These are phyloP conservation scores for Boletus tylopilopsis DNA, from an alignment of 768 basidiomycete species.

Conservation along the genomic window DNA sequence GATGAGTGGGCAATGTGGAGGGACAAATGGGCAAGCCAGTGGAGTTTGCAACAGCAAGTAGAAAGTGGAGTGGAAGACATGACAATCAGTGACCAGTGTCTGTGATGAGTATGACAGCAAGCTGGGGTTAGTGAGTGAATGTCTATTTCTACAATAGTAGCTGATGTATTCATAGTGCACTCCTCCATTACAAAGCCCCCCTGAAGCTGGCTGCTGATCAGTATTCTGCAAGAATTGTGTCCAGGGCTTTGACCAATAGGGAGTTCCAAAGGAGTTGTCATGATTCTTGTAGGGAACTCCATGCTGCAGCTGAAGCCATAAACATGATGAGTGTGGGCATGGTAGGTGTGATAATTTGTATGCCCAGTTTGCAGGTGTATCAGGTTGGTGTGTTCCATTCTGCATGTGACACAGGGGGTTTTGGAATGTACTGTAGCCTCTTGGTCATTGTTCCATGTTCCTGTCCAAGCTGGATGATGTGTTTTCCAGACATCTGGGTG, in stretches of 20 bases:
- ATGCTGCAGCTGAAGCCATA: not conserved
- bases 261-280: not conserved
- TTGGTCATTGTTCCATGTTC: not conserved
- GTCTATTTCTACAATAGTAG: no score
- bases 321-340: not conserved
- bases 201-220: not conserved
- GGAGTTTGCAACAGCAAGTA: no score
- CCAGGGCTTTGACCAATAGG: not conserved
- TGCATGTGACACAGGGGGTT: not conserved
- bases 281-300: not conserved
- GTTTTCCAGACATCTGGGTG: not conserved
- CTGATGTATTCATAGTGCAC: no score
- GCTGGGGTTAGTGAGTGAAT: no score
- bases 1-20: no score
- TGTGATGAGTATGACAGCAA: no score
- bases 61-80: no score
- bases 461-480: not conserved
- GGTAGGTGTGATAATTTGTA: not conserved
- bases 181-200: no score
- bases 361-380: not conserved
- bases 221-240: not conserved
- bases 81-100: no score
- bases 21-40: no score
- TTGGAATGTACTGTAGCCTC: not conserved
- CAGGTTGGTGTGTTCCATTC: no score